Evolutionary conservation across 768 basidiomycete species (phyloP).

Genomic region (Tricholoma sp.): DNA sequence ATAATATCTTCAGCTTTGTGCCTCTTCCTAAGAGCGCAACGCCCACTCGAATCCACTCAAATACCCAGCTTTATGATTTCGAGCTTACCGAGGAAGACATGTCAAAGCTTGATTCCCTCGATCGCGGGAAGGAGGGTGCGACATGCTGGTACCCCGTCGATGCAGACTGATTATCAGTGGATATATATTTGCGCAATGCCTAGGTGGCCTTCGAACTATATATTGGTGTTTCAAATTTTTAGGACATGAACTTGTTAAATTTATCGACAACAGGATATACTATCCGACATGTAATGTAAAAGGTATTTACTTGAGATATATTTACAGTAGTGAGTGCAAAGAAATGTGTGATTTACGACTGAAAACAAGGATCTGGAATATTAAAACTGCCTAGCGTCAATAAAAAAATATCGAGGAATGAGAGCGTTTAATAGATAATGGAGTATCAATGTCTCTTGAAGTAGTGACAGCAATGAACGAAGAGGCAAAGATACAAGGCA

Average conservation of each 20-base stretch:
- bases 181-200: not conserved
- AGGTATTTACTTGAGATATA: constrained; percentile 13
- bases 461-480: constrained; percentile 7
- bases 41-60: constrained; percentile 64
- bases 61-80: constrained; percentile 74
- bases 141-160: constrained; percentile 85
- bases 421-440: not conserved
- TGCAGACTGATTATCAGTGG: constrained; percentile 24
- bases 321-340: not conserved
- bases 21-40: constrained; percentile 82
- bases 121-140: constrained; percentile 67
- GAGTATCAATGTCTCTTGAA: not conserved
- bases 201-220: not conserved
- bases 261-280: constrained; percentile 5
- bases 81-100: constrained; percentile 64
- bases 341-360: not conserved
- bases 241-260: too few species aligned
- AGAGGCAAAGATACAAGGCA: not conserved
- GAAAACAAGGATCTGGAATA: constrained; percentile 3
- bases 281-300: constrained; percentile 12
- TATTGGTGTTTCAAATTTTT: too few species aligned
- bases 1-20: constrained; percentile 46
- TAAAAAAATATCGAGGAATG: not conserved
- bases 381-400: constrained; percentile 16
- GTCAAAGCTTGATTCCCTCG: constrained; percentile 57